These are phyloP conservation scores for Cadophora sp. DNA, from an alignment of 2,329 filamentous ascomycete species.

Conservation along the genomic window DNA sequence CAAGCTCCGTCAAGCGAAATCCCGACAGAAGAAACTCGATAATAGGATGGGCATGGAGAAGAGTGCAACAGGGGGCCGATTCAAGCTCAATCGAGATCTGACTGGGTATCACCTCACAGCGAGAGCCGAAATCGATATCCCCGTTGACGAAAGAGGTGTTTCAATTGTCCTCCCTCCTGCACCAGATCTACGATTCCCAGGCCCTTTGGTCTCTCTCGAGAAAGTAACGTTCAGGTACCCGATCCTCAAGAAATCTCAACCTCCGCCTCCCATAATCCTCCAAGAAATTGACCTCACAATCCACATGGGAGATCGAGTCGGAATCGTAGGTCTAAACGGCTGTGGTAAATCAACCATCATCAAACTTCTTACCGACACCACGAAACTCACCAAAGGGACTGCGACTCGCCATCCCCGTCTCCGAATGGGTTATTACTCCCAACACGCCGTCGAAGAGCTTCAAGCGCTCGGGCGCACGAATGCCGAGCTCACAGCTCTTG, in stretches of 20 bases:
- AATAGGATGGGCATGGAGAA: slow-evolving; percentile 81
- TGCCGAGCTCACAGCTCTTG: slow-evolving; percentile 67
- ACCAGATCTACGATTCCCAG: slow-evolving; percentile 75
- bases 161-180: slow-evolving; percentile 66
- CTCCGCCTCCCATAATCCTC: slow-evolving; percentile 54
- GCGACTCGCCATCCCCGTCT: slow-evolving; percentile 72
- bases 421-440: slow-evolving; percentile 78
- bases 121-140: slow-evolving; percentile 75
- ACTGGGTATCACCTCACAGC: slow-evolving; percentile 64
- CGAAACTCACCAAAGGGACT: slow-evolving; percentile 65
- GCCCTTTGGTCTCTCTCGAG: slow-evolving; percentile 75
- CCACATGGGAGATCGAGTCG: slow-evolving; percentile 75
- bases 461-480: slow-evolving; percentile 58
- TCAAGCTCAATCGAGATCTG: slow-evolving; percentile 81
- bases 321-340: slow-evolving; percentile 80
- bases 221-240: slow-evolving; percentile 71
- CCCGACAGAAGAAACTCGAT: slow-evolving; percentile 83
- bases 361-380: slow-evolving; percentile 68
- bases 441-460: slow-evolving; percentile 77
- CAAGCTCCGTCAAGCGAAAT: slow-evolving; percentile 85
- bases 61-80: slow-evolving; percentile 72
- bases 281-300: slow-evolving; percentile 72
- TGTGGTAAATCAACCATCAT: slow-evolving; percentile 83
- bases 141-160: slow-evolving; percentile 65
- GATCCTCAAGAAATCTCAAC: slow-evolving; percentile 38